These are phyloP conservation scores for Whalleya microplaca DNA, from an alignment of 2,329 filamentous ascomycete species.

Conservation along the genomic window DNA sequence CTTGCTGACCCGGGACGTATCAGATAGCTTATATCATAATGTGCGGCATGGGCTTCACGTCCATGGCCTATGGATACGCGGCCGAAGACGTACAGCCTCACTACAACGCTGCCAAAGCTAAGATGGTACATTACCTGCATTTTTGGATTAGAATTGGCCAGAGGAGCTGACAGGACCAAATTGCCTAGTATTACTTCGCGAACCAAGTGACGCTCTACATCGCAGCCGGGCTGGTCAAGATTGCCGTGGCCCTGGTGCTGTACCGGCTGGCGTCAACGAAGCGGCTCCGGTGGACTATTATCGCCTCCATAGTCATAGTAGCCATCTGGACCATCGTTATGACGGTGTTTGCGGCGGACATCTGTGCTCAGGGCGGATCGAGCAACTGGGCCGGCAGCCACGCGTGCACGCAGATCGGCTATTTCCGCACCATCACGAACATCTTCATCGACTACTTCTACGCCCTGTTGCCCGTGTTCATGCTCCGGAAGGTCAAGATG, in stretches of 20 bases:
- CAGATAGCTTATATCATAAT: constrained; percentile 35
- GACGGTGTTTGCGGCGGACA: constrained; percentile 36
- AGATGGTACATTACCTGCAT: constrained; percentile 10
- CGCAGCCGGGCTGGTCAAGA: constrained; percentile 38
- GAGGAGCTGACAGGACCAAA: constrained; percentile 7
- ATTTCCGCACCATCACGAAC: constrained; percentile 40
- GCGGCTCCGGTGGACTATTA: constrained; percentile 28
- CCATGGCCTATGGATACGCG: constrained; percentile 38
- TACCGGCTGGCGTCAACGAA: constrained; percentile 34
- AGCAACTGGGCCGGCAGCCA: constrained; percentile 36
- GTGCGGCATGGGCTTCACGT: constrained; percentile 33
- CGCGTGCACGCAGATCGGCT: constrained; percentile 34
- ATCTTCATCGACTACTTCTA: constrained; percentile 42
- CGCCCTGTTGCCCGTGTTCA: constrained; percentile 35
- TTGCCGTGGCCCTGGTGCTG: constrained; percentile 40
- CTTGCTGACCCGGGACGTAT: constrained; percentile 12
- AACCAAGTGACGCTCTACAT: constrained; percentile 38
- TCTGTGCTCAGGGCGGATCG: constrained; percentile 33
- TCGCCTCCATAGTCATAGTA: constrained; percentile 34
- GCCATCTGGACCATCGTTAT: constrained; percentile 38
- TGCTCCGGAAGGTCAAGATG: constrained; percentile 36
- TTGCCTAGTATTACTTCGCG: constrained; percentile 34
- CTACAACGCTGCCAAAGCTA: constrained; percentile 26
- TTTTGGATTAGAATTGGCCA: not conserved
- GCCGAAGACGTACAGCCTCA: constrained; percentile 30